A percentile compares a stretch with the other conserved stretches of the same genome.
Conservation (phyloP, 176 grass and related monocot genomes). For the Hsuehochloa calcarea region DNA sequence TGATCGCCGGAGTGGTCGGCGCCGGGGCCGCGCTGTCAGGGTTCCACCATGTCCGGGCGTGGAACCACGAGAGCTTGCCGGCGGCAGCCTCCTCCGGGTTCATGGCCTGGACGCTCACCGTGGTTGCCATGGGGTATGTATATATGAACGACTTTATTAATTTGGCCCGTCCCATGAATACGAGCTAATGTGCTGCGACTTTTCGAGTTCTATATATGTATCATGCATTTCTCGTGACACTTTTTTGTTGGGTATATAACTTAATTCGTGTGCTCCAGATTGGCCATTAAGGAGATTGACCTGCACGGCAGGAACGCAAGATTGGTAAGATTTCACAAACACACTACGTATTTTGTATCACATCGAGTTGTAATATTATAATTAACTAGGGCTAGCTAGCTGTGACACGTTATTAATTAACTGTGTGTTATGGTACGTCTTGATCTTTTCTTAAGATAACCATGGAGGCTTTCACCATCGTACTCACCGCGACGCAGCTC, state of each 20-base stretch:
- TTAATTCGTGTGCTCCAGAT: slow-evolving; percentile 32
- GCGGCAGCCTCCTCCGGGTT: slow-evolving; percentile 68
- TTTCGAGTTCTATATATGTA: neutral
- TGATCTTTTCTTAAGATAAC: slow-evolving; percentile 52
- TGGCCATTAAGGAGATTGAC: slow-evolving; percentile 85
- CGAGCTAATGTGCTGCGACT: neutral
- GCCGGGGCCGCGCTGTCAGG: slow-evolving; percentile 73
- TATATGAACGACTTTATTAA: neutral
- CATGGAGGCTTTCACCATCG: slow-evolving; percentile 91
- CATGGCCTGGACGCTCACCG: slow-evolving; percentile 85
- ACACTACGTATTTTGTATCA: neutral
- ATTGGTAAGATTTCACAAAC: slow-evolving; percentile 50
- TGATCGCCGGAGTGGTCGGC: slow-evolving; percentile 82
- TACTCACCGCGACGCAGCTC: slow-evolving; percentile 76
- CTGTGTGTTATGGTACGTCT: neutral
- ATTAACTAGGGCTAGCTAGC: too few relatives aligned
- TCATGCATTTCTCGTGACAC: neutral
- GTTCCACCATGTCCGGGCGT: slow-evolving; percentile 50
- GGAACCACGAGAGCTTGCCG: slow-evolving; percentile 63
- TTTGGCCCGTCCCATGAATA: neutral
- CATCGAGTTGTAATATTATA: neutral
- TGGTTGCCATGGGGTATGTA: slow-evolving; percentile 92
- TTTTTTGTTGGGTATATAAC: neutral
- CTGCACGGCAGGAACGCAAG: slow-evolving; percentile 80
- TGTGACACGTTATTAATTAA: neutral